Evolutionary conservation across 2,329 filamentous ascomycete genomes (phyloP), one percentile per base, ranked within the genome.

Genomic region (Colletotrichum liriopes): DNA sequence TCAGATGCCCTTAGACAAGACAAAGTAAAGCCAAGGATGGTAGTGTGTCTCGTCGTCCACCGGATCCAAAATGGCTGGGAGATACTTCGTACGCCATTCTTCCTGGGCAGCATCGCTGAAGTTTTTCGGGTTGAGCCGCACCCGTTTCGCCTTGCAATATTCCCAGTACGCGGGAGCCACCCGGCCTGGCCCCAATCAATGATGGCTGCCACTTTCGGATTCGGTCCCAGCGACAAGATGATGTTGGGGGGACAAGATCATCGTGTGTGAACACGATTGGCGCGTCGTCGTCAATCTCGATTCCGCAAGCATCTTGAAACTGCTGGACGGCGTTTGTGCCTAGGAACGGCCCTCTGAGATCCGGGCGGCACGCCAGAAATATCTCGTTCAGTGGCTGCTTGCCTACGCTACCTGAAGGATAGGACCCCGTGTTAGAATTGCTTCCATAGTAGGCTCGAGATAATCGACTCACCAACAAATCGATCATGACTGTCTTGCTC

Each of bases 101-200:
- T 55, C 32, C 29, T 37, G 29, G 3, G 16, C 20, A 56, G 29
- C 32, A 39, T 23, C 20, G 14, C 7, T 23, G 32, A 56, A 56
- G 5, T 14, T 0, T 23, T 7, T 23, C 54, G 32, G 18, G 1
- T 39, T 14, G 6, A 56, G 32, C 20, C 18, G 23, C 20, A 39
- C 54, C 20, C 29, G 9, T 23, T 16, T 56, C 35, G 54, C 32
- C 54, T 56, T 56, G 54, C 32, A 56, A 49, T 49, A 49, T 49
- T 49, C 47, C 58, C 58, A 60, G 18, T 47, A 60, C 26, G 26
- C 16, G 12, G 58, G 47, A 45, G 58, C 58, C 58, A 47, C 39
- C 26, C 41, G 9, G 58, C 8, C 41, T 60, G 41, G 29, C 16
- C 58, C 41, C 8, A 47, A n/a, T 47, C 58, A 35, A 60, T 45